A percentile compares a stretch with the other conserved stretches of the same genome.
Conservation (phyloP, 1,284 basidiomycete genomes). For the Sanghuangporus sanghuang region DNA sequence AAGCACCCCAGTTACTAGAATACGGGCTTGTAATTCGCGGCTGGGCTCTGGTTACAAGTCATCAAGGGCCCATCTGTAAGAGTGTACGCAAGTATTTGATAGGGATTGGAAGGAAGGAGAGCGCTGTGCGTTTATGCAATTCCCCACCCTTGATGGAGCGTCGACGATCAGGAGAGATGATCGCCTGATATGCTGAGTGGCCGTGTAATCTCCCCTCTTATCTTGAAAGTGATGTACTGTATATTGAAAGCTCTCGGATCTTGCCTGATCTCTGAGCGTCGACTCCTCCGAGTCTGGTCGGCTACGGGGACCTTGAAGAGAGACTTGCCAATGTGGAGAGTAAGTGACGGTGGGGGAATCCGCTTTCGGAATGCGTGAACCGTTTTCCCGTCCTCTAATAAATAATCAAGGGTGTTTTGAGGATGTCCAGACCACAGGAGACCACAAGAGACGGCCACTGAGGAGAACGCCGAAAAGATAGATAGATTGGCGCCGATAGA, state of each 20-base stretch:
- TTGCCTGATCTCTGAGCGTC: neutral
- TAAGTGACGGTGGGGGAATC: neutral
- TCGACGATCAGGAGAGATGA: neutral
- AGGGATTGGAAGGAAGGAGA: neutral
- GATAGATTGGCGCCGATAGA: neutral
- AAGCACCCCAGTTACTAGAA: neutral
- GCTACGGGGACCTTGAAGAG: neutral
- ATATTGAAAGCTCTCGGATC: neutral
- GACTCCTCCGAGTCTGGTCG: too few species aligned
- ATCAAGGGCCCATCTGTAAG: neutral
- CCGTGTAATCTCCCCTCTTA: neutral
- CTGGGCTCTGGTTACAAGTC: neutral
- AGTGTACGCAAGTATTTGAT: neutral
- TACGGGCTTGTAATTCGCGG: neutral
- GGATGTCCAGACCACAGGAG: neutral
- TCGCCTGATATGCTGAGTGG: neutral
- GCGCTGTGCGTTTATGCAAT: neutral
- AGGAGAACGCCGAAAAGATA: neutral
- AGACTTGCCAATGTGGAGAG: neutral
- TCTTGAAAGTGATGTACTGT: neutral
- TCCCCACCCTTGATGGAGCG: neutral
- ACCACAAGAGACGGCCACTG: neutral
- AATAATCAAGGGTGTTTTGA: neutral
- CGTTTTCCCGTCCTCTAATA: neutral
- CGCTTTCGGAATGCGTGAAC: neutral